Base-by-base conservation (phyloP, 441 rosid species). In the Brassica balearica region DNA sequence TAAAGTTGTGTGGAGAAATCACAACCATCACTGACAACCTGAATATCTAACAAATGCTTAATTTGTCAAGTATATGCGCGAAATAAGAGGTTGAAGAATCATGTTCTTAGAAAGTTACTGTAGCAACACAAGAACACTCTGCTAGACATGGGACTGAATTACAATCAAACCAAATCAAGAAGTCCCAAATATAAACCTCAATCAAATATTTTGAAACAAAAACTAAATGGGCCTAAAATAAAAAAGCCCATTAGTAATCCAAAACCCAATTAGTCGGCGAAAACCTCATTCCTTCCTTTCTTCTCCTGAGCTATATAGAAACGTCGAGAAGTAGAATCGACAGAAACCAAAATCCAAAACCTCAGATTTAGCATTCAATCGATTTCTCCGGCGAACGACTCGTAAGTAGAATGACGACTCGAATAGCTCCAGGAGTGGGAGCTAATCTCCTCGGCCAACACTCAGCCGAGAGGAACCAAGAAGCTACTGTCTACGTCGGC, bases 401-500 rank as follows among this genome's bases (percentile, higher is more conserved):
- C 17, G 56, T 22, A 64, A 69, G 51, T 53, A 61, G 75, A 92
- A 41, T 96, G 99, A 94, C 98, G 17, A 96, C 97, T 19, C 82
- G 97, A 83, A 93, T 96, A 48, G 97, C 99, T 78, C 97, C 99
- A 0, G 98, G 97, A 12, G 99, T 93, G 0, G 98, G 97, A 82
- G 99, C 99, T 2, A 96, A 96, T 85, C 85, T 96, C 77, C 90
- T 96, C 0, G 99, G 98, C 58, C 99, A 96, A 79, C 99, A 96
- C 85, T 84, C 99, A 3, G 95, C 97, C 3, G 99, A 96, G 87
- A 85, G 98, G 63, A 93, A 96, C 77, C 99, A 96, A 81, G 98
- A 93, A 73, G 99, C 99, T 79, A 96, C 98, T 32, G 97, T 94
- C 51, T 96, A 96, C 76, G 99, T 96, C 69, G 98, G 98, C 6